phyloP scores from a whole-genome alignment of 169 alveolate species.

The Cyclospora cayetanensis region DNA sequence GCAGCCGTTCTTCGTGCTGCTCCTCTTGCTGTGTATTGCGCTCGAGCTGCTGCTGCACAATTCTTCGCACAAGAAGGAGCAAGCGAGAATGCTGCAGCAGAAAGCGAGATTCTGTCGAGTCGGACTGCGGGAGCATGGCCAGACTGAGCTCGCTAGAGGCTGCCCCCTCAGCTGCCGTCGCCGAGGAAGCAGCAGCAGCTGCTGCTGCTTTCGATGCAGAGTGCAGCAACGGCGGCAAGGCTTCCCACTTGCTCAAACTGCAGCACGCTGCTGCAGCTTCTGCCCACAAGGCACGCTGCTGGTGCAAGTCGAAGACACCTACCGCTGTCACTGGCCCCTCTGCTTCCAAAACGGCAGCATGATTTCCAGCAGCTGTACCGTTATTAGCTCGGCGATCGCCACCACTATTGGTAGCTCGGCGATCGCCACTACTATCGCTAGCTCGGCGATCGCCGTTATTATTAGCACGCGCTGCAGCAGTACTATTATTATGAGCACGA shows the following conservation, averaged over 20 bases:
- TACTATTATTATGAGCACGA: too few relatives aligned
- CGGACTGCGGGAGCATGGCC: constrained; percentile 44
- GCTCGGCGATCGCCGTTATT: too few relatives aligned
- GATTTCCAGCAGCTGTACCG: too few relatives aligned
- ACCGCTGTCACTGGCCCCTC: neutral
- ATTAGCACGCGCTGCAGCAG: too few relatives aligned
- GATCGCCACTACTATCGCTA: too few relatives aligned
- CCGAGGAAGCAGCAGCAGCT: neutral
- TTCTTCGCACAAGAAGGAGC: constrained; percentile 35
- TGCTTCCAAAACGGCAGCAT: neutral
- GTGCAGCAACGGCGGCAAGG: constrained; percentile 5
- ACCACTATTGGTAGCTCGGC: too few relatives aligned
- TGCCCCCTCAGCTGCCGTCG: neutral
- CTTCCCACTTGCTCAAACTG: constrained; percentile 48
- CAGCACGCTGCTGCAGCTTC: constrained; percentile 66
- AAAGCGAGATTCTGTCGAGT: constrained; percentile 30
- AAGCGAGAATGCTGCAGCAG: constrained; percentile 65
- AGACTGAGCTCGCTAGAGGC: neutral
- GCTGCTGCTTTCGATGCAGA: neutral
- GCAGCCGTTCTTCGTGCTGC: constrained; percentile 30
- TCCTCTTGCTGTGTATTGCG: neutral
- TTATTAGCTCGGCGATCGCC: too few relatives aligned
- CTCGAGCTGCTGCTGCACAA: constrained; percentile 36
- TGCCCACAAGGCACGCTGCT: constrained; percentile 46
- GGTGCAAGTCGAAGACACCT: constrained; percentile 16